These are phyloP conservation scores for Tubosaeta sp. DNA, from an alignment of 768 basidiomycete genomes.

Conservation along the genomic window DNA sequence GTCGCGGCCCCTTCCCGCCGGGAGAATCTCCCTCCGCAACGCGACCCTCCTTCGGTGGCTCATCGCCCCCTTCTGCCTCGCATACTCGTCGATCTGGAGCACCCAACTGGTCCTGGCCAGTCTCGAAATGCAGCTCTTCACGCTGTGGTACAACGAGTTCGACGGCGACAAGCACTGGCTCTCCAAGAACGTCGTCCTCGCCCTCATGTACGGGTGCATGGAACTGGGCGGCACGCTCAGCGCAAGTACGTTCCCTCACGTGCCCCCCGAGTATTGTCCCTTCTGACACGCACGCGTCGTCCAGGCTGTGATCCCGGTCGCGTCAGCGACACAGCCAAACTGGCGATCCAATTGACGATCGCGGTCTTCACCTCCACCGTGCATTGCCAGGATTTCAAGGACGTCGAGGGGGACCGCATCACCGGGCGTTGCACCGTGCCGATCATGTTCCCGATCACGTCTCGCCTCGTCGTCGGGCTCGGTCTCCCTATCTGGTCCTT, in stretches of 20 bases:
- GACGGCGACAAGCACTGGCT: slow-evolving; percentile 36
- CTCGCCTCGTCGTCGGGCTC: slow-evolving; percentile 32
- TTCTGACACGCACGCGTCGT: no score
- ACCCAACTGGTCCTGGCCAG: slow-evolving; percentile 30
- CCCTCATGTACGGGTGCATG: slow-evolving; percentile 34
- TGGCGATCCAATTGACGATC: slow-evolving; percentile 34
- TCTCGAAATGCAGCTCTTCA: slow-evolving; percentile 29
- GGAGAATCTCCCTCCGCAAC: slow-evolving; percentile 34
- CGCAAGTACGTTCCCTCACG: slow-evolving; percentile 35
- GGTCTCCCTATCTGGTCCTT: slow-evolving; percentile 37
- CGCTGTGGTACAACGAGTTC: slow-evolving; percentile 38
- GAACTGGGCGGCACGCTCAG: slow-evolving; percentile 37
- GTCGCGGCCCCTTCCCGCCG: slow-evolving; percentile 42
- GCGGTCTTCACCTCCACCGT: slow-evolving; percentile 43
- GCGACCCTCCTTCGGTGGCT: slow-evolving; percentile 37
- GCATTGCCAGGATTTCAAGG: slow-evolving; percentile 47
- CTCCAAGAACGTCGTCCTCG: slow-evolving; percentile 37
- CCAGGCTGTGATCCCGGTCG: slow-evolving; percentile 12
- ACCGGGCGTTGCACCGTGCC: slow-evolving; percentile 41
- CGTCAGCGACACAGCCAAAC: slow-evolving; percentile 26
- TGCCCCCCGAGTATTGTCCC: no score
- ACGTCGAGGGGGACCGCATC: slow-evolving; percentile 40
- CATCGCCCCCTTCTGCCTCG: slow-evolving; percentile 32
- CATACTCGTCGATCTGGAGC: slow-evolving; percentile 33
- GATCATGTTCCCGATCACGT: slow-evolving; percentile 37